Conservation (phyloP, 179 eudicot genomes). For the Silene coronaria region DNA sequence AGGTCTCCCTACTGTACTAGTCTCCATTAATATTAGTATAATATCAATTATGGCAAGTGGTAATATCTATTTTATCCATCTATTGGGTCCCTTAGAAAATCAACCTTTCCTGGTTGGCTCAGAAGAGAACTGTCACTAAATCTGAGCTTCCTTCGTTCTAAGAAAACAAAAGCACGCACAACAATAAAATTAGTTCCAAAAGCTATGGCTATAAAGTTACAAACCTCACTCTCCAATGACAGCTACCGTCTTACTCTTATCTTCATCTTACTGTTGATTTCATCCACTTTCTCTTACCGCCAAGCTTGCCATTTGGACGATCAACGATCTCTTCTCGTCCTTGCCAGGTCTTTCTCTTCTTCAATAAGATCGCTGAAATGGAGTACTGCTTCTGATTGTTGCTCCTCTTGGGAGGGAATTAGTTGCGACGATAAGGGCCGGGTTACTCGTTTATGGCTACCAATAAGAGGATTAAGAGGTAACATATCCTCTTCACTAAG, state of each 20-base stretch:
- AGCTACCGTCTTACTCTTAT: conserved; percentile 15
- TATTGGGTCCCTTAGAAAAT: too few relatives aligned
- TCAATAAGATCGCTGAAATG: conserved; percentile 38
- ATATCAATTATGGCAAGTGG: too few relatives aligned
- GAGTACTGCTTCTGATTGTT: conserved; percentile 47
- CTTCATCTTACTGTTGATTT: conserved; percentile 21
- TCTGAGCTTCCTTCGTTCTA: too few relatives aligned
- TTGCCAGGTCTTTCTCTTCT: conserved; percentile 29
- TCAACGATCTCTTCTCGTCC: conserved; percentile 37
- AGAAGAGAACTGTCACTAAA: too few relatives aligned
- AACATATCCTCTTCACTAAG: conserved; percentile 36
- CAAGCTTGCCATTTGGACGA: conserved; percentile 23
- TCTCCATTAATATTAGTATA: too few relatives aligned
- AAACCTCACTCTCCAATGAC: conserved; percentile 15
- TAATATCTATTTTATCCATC: too few relatives aligned
- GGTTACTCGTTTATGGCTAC: conserved; percentile 45
- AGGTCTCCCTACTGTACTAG: too few relatives aligned
- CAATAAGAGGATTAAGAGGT: conserved; percentile 45
- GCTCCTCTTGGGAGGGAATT: conserved; percentile 68
- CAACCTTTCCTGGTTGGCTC: too few relatives aligned
- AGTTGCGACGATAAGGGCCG: conserved; percentile 40
- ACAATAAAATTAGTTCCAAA: too few relatives aligned
- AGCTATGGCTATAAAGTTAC: neutral
- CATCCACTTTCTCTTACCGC: conserved; percentile 1
- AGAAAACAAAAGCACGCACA: too few relatives aligned